These are phyloP conservation scores for Aspergillus oerlinghausenensis DNA, from an alignment of 2,329 filamentous ascomycete species.

Conservation along the genomic window DNA sequence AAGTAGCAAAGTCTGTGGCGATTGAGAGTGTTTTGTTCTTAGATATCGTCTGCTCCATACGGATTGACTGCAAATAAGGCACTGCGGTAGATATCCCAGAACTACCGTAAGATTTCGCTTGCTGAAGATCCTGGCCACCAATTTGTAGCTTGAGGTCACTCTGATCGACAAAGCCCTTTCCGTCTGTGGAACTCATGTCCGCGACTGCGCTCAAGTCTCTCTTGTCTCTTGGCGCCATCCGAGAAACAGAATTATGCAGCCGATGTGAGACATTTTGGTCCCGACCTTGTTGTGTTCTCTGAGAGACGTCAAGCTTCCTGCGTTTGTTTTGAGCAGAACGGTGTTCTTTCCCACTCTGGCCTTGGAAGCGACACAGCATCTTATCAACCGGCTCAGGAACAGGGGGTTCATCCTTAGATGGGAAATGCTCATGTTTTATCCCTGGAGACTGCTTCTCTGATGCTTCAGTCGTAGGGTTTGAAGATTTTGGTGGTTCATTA, in stretches of 20 bases:
- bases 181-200: not conserved
- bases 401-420: not conserved
- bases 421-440: not conserved
- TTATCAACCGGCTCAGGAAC: not conserved
- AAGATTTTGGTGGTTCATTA: not conserved
- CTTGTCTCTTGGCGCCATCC: not conserved
- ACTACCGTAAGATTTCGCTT: not conserved
- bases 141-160: not conserved
- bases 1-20: not conserved
- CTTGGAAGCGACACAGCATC: not conserved
- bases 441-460: not conserved
- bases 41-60: not conserved
- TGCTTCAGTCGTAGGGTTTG: not conserved
- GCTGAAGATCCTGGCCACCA: not conserved
- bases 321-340: constrained; percentile 3
- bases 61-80: not conserved
- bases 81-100: not conserved
- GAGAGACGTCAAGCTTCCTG: constrained; percentile 2
- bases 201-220: not conserved
- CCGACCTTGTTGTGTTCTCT: not conserved
- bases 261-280: not conserved
- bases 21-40: not conserved
- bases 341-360: not conserved
- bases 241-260: not conserved
- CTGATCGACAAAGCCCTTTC: not conserved